A percentile compares a stretch with the other conserved stretches of the same genome.
These are phyloP conservation scores for Alternaria triticina DNA, from an alignment of 2,329 filamentous ascomycete genomes.

Conservation along the genomic window DNA sequence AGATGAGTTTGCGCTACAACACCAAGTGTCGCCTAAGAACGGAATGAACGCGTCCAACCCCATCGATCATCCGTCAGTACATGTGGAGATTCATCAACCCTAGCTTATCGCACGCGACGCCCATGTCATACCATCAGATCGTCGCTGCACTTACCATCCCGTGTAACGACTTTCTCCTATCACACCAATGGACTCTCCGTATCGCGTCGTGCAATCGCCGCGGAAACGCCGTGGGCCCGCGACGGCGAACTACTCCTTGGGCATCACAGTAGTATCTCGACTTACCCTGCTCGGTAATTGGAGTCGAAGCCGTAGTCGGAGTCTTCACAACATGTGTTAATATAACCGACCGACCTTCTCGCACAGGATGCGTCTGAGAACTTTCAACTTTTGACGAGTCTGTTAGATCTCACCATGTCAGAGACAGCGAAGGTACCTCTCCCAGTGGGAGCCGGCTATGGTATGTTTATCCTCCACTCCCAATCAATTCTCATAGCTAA, in stretches of 20 bases:
- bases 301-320: background rate
- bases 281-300: background rate
- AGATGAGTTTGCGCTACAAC: background rate
- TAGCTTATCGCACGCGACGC: slow-evolving; percentile 7
- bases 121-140: slow-evolving; percentile 3
- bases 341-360: background rate
- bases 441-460: slow-evolving; percentile 55
- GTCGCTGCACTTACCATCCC: background rate
- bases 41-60: background rate
- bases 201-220: slow-evolving; percentile 4
- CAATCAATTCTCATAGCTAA: background rate
- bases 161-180: background rate
- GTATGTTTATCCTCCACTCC: slow-evolving; percentile 33
- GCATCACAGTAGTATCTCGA: background rate
- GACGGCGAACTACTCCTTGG: background rate
- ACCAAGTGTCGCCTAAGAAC: background rate
- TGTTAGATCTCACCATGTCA: slow-evolving; percentile 19
- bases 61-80: background rate
- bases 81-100: background rate
- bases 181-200: slow-evolving; percentile 3
- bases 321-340: background rate
- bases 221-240: slow-evolving; percentile 3
- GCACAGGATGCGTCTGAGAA: background rate
- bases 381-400: background rate
- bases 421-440: slow-evolving; percentile 25